Evolutionary conservation across 345 rosid genomes (phyloP), one percentile per base, ranked within the genome.

Genomic region (Citrus glauca): DNA sequence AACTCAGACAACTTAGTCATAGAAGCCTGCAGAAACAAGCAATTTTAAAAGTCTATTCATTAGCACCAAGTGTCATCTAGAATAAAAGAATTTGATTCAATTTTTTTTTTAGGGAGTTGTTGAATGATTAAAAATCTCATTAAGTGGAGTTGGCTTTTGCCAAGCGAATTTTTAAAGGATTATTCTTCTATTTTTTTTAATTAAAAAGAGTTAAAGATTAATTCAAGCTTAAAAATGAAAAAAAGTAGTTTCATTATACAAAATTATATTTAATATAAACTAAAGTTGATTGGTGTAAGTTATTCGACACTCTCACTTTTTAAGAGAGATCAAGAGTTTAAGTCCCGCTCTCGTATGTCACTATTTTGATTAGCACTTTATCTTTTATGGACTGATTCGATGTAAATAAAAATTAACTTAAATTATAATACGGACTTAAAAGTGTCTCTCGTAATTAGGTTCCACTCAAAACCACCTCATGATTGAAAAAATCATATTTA

Each of bases 311-410:
- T 30, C 32, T 30, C 32, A 30, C 4, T 30, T 30, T 1, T 30
- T 30, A 30, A 30, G 0, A 30, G 4, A 2, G 32, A 30, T 30
- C 0, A 30, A 30, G 3, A 1, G 4, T 30, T 30, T 1, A 30
- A 30, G 4, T 30, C 3, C 2, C 32, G 4, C 4, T 30, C 32
- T 30, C 32, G 4, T 30, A 30, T 30, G 3, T n/a, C n/a, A n/a
- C n/a, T n/a, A n/a, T n/a, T n/a, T n/a, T n/a, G n/a, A n/a, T n/a
- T n/a, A n/a, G 32, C 32, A 30, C 4, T 30, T 30, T 30, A 30
- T 0, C 0, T 30, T 1, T 30, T 30, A 30, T 30, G 0, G 3
- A n/a, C n/a, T n/a, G n/a, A n/a, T n/a, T n/a, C n/a, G n/a, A n/a
- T n/a, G n/a, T n/a, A n/a, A n/a, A n/a, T n/a, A n/a, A n/a, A n/a